Conservation (phyloP, 208 protist genomes). For the Angomonas deanei region DNA sequence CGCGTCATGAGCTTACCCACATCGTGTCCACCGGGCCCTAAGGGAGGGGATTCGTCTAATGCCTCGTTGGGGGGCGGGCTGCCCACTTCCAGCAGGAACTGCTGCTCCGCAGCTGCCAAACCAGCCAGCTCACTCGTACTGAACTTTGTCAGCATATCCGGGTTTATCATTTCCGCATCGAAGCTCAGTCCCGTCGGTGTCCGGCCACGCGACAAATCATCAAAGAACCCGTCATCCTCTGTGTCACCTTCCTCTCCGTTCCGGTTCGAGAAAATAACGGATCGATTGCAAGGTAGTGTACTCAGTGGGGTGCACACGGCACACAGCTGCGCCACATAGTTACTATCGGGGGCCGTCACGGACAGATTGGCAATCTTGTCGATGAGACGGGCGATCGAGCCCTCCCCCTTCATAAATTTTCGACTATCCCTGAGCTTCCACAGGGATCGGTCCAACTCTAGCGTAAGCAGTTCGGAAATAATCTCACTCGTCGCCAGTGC, state of each 20-base stretch:
- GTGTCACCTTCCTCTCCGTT: background rate
- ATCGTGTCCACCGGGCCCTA: background rate
- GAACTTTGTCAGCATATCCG: conserved; percentile 6
- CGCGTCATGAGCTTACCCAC: background rate
- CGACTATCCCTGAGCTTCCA: conserved; percentile 19
- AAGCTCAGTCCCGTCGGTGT: conserved; percentile 3
- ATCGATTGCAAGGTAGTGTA: background rate
- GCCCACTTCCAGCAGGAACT: conserved; percentile 17
- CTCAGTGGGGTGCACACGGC: conserved; percentile 9
- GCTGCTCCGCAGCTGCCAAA: conserved; percentile 20
- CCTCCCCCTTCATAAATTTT: conserved; percentile 28
- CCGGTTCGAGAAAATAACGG: background rate
- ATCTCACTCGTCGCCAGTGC: conserved; percentile 21
- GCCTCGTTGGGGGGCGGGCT: conserved; percentile 2
- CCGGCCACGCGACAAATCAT: background rate
- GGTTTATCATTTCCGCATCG: background rate
- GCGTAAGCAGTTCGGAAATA: conserved; percentile 23
- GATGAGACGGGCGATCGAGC: conserved; percentile 19
- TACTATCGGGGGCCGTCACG: conserved; percentile 8
- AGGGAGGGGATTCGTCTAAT: conserved; percentile 1
- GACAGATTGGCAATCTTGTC: conserved; percentile 12
- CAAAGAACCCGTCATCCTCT: background rate
- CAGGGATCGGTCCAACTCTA: conserved; percentile 38
- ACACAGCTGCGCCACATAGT: conserved; percentile 15
- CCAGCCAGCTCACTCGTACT: conserved; percentile 25